Evolutionary conservation across 2,329 filamentous ascomycete species (phyloP).

Genomic region (Cytospora mali): DNA sequence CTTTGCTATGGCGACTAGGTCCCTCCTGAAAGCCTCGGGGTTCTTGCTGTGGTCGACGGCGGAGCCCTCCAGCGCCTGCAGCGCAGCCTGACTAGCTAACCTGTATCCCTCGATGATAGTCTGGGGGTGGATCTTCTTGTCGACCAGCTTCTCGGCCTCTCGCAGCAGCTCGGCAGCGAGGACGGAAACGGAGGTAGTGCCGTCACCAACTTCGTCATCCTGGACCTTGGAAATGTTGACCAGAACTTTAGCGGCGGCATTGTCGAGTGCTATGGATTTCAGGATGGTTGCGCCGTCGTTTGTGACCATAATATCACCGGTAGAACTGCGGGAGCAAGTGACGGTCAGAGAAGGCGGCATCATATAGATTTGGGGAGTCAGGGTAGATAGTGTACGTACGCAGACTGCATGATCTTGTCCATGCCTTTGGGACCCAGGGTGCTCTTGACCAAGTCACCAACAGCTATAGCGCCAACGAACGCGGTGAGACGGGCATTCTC

Average conservation of each 20-base stretch:
- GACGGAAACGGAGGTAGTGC: constrained; percentile 96
- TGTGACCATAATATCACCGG: constrained; percentile 95
- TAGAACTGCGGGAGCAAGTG: constrained; percentile 63
- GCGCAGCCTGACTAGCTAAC: constrained; percentile 89
- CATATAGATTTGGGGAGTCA: background rate
- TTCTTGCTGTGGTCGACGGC: constrained; percentile 90
- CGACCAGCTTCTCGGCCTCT: constrained; percentile 95
- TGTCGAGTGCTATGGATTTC: constrained; percentile 97
- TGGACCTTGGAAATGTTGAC: constrained; percentile 99
- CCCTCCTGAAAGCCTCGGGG: constrained; percentile 81
- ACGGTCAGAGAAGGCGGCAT: constrained; percentile 9
- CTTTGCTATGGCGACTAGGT: constrained; percentile 85
- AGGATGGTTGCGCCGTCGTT: constrained; percentile 98
- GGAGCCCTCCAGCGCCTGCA: constrained; percentile 79
- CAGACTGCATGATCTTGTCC: constrained; percentile 97
- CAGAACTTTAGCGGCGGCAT: constrained; percentile 95
- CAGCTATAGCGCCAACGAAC: constrained; percentile 96
- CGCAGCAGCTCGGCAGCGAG: constrained; percentile 92
- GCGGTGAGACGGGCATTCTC: constrained; percentile 99
- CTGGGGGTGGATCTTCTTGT: constrained; percentile 98
- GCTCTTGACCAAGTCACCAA: constrained; percentile 96
- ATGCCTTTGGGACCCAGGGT: constrained; percentile 97
- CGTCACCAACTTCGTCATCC: constrained; percentile 97
- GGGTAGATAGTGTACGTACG: constrained; percentile 58
- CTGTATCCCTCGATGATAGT: constrained; percentile 99